Percentiles rank a stretch among this genome's conserved stretches.
Conservation (phyloP, 345 rosid species). For the Linum trigynum region DNA sequence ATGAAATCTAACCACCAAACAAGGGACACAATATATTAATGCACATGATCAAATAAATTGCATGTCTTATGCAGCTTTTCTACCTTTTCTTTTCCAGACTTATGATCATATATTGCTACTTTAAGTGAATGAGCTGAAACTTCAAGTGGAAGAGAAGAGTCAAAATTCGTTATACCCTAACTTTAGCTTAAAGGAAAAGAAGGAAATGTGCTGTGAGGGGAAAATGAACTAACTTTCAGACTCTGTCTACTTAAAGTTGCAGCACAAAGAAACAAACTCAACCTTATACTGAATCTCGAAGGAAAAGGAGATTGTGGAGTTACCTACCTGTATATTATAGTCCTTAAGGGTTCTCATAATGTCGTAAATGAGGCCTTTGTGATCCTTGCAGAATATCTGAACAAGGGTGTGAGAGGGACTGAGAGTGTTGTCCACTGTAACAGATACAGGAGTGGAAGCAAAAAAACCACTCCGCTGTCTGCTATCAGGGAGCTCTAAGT, state of each 20-base stretch:
- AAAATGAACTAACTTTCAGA: too few relatives aligned
- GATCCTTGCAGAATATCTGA: slow-evolving; percentile 53
- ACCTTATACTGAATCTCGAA: background rate
- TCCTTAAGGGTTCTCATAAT: slow-evolving; percentile 62
- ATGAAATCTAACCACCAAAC: slow-evolving; percentile 33
- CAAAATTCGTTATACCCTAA: too few relatives aligned
- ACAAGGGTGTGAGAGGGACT: slow-evolving; percentile 58
- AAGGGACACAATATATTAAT: background rate
- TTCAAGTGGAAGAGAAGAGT: too few relatives aligned
- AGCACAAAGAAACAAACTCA: too few relatives aligned
- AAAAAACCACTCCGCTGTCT: slow-evolving; percentile 27
- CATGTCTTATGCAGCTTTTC: too few relatives aligned
- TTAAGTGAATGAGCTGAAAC: too few relatives aligned
- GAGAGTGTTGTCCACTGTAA: slow-evolving; percentile 41
- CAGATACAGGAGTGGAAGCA: slow-evolving; percentile 27
- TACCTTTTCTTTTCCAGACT: too few relatives aligned
- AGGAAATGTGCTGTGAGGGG: too few relatives aligned
- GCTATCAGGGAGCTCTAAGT: slow-evolving; percentile 31
- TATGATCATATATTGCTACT: too few relatives aligned
- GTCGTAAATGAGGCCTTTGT: slow-evolving; percentile 65
- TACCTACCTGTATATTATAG: slow-evolving; percentile 44
- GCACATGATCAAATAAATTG: too few relatives aligned
- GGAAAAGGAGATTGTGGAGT: background rate
- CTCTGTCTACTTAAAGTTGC: too few relatives aligned
- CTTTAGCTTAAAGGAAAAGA: too few relatives aligned